Evolutionary conservation across 371 early-diverging fungal genomes (phyloP).

Genomic region (Mucor mucedo): DNA sequence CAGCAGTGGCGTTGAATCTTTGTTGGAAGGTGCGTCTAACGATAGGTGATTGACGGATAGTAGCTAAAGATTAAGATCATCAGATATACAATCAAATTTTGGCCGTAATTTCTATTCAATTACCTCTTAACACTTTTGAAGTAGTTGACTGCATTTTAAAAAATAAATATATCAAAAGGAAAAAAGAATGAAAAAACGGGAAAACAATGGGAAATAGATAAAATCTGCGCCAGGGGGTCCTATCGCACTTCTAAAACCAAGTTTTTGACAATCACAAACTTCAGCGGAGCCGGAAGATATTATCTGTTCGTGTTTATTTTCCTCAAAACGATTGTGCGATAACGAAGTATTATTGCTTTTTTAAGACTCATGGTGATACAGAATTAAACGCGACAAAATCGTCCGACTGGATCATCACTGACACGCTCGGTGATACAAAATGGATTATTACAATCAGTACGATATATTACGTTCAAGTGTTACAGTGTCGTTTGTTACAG

Average conservation of each 20-base stretch:
- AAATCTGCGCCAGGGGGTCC: conserved; percentile 5
- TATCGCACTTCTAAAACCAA: background rate
- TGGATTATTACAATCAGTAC: too few relatives aligned
- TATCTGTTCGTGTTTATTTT: too few relatives aligned
- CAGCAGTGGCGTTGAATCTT: conserved; percentile 28
- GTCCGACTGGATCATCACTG: too few relatives aligned
- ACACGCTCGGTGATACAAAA: too few relatives aligned
- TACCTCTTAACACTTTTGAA: conserved; percentile 20
- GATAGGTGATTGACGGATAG: conserved; percentile 26
- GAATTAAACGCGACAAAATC: too few relatives aligned
- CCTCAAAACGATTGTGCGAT: too few relatives aligned
- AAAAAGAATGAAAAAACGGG: conserved; percentile 16
- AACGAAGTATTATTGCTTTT: too few relatives aligned
- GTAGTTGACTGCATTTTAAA: conserved; percentile 22
- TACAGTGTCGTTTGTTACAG: too few relatives aligned
- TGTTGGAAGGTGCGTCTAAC: conserved; percentile 28
- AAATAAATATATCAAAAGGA: conserved; percentile 8
- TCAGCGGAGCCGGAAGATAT: too few relatives aligned
- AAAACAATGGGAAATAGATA: conserved; percentile 17
- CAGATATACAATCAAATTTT: background rate
- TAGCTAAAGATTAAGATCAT: conserved; percentile 9
- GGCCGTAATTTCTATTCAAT: background rate
- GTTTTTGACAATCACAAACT: background rate
- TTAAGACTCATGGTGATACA: too few relatives aligned
- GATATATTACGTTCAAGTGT: too few relatives aligned